These are phyloP conservation scores for Pueraria montana DNA, from an alignment of 306 rosid genomes.

Conservation along the genomic window DNA sequence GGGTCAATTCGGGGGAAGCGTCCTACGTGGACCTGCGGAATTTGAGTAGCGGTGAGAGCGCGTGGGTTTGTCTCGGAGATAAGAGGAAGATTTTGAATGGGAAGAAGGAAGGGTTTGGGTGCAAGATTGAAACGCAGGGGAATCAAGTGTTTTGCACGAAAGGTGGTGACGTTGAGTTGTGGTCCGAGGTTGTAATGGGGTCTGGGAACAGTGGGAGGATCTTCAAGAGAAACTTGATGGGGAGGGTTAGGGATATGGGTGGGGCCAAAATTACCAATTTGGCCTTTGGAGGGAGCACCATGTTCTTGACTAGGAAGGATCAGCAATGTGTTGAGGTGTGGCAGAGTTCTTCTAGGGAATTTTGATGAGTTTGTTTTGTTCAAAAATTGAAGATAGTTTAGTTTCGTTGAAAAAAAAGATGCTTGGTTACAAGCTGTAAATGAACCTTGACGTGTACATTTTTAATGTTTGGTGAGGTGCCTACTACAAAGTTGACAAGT, in stretches of 20 bases:
- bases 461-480: neutral
- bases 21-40: constrained; percentile 74
- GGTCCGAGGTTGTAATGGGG: constrained; percentile 84
- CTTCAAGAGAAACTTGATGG: constrained; percentile 85
- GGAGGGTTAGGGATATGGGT: constrained; percentile 79
- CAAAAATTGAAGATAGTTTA: too few relatives aligned
- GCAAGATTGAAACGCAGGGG: constrained; percentile 83
- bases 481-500: neutral
- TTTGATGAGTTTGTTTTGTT: constrained; percentile 34
- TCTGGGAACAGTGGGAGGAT: constrained; percentile 56
- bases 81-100: constrained; percentile 62
- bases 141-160: constrained; percentile 83
- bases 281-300: constrained; percentile 89
- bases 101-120: constrained; percentile 87
- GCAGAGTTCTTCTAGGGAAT: constrained; percentile 77
- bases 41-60: constrained; percentile 53
- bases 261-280: constrained; percentile 71
- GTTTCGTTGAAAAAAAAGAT: too few relatives aligned
- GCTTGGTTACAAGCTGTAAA: neutral
- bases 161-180: constrained; percentile 78
- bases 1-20: constrained; percentile 79
- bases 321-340: constrained; percentile 90
- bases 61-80: constrained; percentile 85
- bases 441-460: neutral
- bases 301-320: constrained; percentile 86